Evolutionary conservation across 495 filamentous ascomycete genomes (phyloP), one percentile per base, ranked within the genome.

Genomic region (Lentithecium fluviatile): DNA sequence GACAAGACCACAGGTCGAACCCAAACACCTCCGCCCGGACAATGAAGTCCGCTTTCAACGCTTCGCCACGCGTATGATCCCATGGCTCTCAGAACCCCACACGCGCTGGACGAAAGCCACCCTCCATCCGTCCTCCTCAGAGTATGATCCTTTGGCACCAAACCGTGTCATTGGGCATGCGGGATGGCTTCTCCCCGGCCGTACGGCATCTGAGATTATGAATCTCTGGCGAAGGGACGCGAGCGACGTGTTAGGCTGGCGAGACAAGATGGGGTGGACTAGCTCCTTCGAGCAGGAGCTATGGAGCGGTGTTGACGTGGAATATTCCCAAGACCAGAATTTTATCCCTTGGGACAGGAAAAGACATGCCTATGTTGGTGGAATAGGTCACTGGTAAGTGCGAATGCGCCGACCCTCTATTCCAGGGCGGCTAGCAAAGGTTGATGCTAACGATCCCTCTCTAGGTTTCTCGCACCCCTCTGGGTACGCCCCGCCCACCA

Each of bases 81-180:
- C 61, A 8, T 64, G 55, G 61, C 17, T 64, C 11, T 34, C 25
- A 6, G 53, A 58, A 32, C 54, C 61, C 12, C 61, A 64, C 37
- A 58, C 54, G 1, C 45, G 47, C 7, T 52, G 45, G 54, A 64
- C 54, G 8, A 58, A 58, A 48, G 61, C 43, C 0, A 58, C 47
- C 12, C 48, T 53, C 11, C 2, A 25, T 26, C 59, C 52, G 8
- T 40, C 59, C 4, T 11, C 59, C 4, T 43, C 52, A 2, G 25
- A 36, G 4, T 62, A 49, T 29, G 59, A 62, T 23, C 2, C 53
- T 15, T 34, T 37, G 10, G 19, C 49, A 24, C 61, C 61, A 45
- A 46, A 53, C n/a, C 58, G 58, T 43, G 53, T 58, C 17, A 64
- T 64, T 38, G 61, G 61, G 0, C 53, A 64, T 32, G 61, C 61